phyloP scores from a whole-genome alignment of 495 filamentous ascomycete species.

The Tuber magnatum region DNA sequence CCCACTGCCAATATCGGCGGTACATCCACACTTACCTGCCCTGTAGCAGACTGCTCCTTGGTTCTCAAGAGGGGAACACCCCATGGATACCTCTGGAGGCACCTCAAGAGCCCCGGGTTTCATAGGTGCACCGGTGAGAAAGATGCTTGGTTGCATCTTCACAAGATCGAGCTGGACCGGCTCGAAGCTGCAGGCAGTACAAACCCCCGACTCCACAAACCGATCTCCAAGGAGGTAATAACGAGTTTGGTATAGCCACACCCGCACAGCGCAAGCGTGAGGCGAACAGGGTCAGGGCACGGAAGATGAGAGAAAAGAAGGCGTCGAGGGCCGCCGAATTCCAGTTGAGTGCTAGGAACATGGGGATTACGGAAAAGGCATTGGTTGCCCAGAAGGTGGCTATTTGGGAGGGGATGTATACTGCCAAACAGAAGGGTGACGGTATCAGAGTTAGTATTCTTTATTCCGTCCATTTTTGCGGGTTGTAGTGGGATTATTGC shows the following conservation, averaged over 20 bases:
- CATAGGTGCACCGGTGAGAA: neutral
- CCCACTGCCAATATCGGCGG: fast-evolving
- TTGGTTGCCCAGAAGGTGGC: neutral
- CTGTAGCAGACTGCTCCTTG: neutral
- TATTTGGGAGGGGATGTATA: neutral
- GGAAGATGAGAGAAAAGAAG: neutral
- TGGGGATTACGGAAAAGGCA: neutral
- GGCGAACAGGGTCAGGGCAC: neutral
- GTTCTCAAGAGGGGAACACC: neutral
- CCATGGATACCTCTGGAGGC: neutral
- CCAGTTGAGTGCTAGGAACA: neutral
- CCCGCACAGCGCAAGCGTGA: neutral
- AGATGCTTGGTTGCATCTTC: neutral
- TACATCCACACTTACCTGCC: neutral
- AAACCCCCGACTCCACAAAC: neutral
- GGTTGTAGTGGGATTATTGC: neutral
- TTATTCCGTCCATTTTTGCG: neutral
- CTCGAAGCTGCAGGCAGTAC: neutral
- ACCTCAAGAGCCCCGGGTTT: neutral
- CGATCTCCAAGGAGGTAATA: neutral
- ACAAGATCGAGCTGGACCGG: neutral
- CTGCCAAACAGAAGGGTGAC: neutral
- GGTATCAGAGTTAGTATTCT: neutral
- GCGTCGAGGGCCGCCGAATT: neutral
- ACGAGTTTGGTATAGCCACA: neutral